A percentile compares a stretch with the other conserved stretches of the same genome.
Conservation (phyloP, 1,284 basidiomycete genomes). For the Vanrija sp. region DNA sequence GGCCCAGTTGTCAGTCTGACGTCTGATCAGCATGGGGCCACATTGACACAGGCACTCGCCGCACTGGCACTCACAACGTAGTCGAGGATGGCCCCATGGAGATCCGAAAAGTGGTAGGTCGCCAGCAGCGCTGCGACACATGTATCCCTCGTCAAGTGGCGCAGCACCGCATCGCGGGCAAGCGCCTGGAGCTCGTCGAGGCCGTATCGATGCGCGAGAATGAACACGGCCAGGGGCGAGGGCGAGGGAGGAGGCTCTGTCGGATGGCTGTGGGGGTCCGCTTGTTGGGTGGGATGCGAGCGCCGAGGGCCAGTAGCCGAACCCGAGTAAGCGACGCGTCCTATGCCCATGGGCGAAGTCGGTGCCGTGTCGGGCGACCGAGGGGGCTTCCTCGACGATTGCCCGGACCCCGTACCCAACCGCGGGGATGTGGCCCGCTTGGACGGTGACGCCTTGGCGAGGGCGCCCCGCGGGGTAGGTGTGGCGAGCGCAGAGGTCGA, state of each 20-base stretch:
- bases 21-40: background rate
- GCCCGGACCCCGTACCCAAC: too few relatives aligned
- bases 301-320: conserved; percentile 15
- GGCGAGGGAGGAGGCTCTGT: conserved; percentile 53
- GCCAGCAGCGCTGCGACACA: conserved; percentile 63
- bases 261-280: conserved; percentile 72
- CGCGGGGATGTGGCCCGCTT: background rate
- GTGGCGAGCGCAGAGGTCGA: background rate
- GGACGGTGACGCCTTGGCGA: background rate
- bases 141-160: conserved; percentile 64
- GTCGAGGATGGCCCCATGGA: conserved; percentile 35
- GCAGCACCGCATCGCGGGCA: conserved; percentile 70
- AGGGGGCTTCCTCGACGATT: background rate
- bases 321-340: background rate
- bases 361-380: conserved; percentile 19
- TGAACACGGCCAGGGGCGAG: conserved; percentile 67
- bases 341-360: conserved; percentile 30
- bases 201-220: conserved; percentile 72
- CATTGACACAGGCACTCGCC: background rate
- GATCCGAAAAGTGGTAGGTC: conserved; percentile 33
- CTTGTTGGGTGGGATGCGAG: conserved; percentile 37
- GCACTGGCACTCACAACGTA: conserved; percentile 32
- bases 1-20: conserved; percentile 31
- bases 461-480: background rate
- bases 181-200: conserved; percentile 64